phyloP scores from a whole-genome alignment of 257 asterid species.

The Thymus quinquecostatus region DNA sequence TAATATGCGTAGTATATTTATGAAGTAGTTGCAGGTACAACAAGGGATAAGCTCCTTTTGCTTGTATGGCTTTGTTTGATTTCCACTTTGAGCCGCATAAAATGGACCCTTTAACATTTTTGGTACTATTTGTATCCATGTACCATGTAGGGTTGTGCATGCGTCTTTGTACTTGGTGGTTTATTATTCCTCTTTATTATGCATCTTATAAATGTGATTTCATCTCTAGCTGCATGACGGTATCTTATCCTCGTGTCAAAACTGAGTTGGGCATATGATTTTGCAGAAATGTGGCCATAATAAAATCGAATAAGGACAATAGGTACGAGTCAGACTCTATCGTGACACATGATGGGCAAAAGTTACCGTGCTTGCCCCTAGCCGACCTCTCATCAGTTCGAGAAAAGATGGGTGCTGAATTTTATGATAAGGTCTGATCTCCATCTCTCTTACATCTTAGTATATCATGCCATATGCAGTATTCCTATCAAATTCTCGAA shows the following conservation, averaged over 20 bases:
- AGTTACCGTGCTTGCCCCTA: constrained; percentile 79
- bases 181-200: not conserved
- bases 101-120: not conserved
- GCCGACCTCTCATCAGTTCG: constrained; percentile 66
- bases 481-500: not conserved
- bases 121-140: not conserved
- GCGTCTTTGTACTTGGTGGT: constrained; percentile 8
- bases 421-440: constrained; percentile 57
- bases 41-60: constrained; percentile 7
- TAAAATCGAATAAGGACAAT: constrained; percentile 81
- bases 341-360: constrained; percentile 91
- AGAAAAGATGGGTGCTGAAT: constrained; percentile 67
- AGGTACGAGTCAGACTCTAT: constrained; percentile 78
- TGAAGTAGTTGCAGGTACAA: constrained; percentile 8
- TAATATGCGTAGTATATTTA: not conserved
- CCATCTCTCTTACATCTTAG: not conserved
- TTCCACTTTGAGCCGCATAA: not conserved
- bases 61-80: not conserved
- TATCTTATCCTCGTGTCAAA: not conserved
- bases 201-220: not conserved
- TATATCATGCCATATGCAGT: not conserved
- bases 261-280: constrained; percentile 25
- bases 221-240: constrained; percentile 3
- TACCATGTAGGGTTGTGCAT: not conserved
- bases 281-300: constrained; percentile 75